These are phyloP conservation scores for Leccinum angustisporum DNA, from an alignment of 1,284 basidiomycete genomes.

Conservation along the genomic window DNA sequence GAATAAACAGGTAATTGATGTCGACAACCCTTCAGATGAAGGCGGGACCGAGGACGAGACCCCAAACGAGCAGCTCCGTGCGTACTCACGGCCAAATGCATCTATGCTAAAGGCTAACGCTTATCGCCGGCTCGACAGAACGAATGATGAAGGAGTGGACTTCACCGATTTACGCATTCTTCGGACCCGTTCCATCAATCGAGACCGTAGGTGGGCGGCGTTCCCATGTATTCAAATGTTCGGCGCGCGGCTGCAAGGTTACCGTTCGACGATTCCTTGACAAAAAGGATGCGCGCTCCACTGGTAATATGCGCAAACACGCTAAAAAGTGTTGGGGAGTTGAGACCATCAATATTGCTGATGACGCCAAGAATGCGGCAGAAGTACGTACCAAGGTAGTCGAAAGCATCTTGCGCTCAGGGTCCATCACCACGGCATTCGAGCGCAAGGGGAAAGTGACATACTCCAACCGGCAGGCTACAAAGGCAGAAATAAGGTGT, in stretches of 20 bases:
- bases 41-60: background rate
- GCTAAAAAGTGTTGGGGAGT: background rate
- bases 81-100: background rate
- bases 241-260: background rate
- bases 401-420: background rate
- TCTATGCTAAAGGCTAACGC: background rate
- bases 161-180: background rate
- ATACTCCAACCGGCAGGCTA: background rate
- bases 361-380: background rate
- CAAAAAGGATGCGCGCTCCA: background rate
- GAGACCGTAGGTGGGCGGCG: background rate
- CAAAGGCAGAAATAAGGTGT: slow-evolving; percentile 1
- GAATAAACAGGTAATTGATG: background rate
- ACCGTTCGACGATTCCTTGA: background rate
- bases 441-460: background rate
- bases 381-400: background rate
- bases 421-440: background rate
- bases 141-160: background rate
- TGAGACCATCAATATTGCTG: background rate
- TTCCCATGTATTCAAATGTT: slow-evolving; percentile 1
- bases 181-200: background rate
- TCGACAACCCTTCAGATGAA: background rate
- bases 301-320: background rate
- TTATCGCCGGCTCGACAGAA: background rate
- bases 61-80: background rate